Conservation (phyloP, 2,329 filamentous ascomycete genomes). For the Aspergillus melleus region DNA sequence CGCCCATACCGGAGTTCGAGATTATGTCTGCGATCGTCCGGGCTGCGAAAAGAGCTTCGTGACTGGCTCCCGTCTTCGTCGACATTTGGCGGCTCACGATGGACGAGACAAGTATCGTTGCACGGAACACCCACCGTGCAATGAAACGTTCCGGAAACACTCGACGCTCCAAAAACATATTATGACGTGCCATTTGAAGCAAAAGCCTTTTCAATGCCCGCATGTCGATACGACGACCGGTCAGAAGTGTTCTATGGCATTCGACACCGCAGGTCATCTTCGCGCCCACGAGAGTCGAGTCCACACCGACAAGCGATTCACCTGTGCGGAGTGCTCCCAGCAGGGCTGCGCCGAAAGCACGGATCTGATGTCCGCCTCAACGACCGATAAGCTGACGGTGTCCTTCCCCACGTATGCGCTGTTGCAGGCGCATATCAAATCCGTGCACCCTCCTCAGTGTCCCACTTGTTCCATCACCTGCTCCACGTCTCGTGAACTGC, state of each 20-base stretch:
- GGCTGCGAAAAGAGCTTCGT: slow-evolving; percentile 79
- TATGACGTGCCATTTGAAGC: slow-evolving; percentile 69
- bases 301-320: slow-evolving; percentile 70
- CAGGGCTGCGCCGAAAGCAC: slow-evolving; percentile 30
- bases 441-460: slow-evolving; percentile 71
- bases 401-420: slow-evolving; percentile 72
- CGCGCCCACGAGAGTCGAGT: slow-evolving; percentile 68
- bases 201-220: slow-evolving; percentile 70
- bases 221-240: slow-evolving; percentile 56
- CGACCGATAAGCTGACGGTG: slow-evolving; percentile 36
- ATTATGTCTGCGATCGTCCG: slow-evolving; percentile 69
- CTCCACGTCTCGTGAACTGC: slow-evolving; percentile 65
- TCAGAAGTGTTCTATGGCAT: slow-evolving; percentile 64
- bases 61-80: slow-evolving; percentile 72
- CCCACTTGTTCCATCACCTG: slow-evolving; percentile 71
- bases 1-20: slow-evolving; percentile 70
- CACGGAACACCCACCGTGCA: slow-evolving; percentile 67
- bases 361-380: background rate
- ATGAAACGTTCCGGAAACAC: slow-evolving; percentile 80
- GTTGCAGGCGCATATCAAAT: slow-evolving; percentile 71
- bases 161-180: slow-evolving; percentile 83
- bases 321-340: slow-evolving; percentile 70
- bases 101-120: slow-evolving; percentile 75
- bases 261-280: slow-evolving; percentile 71
- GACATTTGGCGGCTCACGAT: slow-evolving; percentile 77